phyloP scores from a whole-genome alignment of 345 rosid genomes.

The Excoecaria cochinchinensis region DNA sequence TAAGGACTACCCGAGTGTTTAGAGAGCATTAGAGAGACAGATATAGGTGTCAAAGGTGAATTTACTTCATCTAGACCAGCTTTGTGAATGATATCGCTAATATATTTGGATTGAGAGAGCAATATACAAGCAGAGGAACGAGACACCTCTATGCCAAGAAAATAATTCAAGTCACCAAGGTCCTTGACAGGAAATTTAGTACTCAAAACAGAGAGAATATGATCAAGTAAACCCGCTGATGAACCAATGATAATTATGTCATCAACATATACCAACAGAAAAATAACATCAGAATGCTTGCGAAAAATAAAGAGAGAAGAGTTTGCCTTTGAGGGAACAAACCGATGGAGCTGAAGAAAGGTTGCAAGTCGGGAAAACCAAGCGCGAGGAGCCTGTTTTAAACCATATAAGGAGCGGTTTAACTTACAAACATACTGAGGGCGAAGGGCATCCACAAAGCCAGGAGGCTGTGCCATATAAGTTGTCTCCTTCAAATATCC shows the following conservation, averaged over 20 bases:
- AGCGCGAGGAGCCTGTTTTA: not conserved
- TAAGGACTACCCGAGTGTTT: not conserved
- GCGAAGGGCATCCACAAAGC: not conserved
- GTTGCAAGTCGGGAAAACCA: not conserved
- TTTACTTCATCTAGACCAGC: not conserved
- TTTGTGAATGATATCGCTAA: not conserved
- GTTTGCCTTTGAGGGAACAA: not conserved
- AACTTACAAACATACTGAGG: not conserved
- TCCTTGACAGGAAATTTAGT: not conserved
- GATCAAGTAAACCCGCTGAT: not conserved
- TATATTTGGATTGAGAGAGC: not conserved
- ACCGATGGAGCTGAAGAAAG: not conserved
- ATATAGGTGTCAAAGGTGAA: not conserved
- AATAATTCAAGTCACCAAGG: not conserved
- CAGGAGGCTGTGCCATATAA: not conserved
- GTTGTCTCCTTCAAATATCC: not conserved
- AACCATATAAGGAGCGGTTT: not conserved
- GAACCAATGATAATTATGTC: not conserved
- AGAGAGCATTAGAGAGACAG: not conserved
- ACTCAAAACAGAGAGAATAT: not conserved
- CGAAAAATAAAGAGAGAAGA: not conserved
- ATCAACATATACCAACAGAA: not conserved
- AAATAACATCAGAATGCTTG: not conserved
- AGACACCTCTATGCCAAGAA: not conserved
- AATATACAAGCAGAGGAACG: not conserved